These are phyloP conservation scores for Candolleomyces aberdarensis DNA, from an alignment of 768 basidiomycete species.

Conservation along the genomic window DNA sequence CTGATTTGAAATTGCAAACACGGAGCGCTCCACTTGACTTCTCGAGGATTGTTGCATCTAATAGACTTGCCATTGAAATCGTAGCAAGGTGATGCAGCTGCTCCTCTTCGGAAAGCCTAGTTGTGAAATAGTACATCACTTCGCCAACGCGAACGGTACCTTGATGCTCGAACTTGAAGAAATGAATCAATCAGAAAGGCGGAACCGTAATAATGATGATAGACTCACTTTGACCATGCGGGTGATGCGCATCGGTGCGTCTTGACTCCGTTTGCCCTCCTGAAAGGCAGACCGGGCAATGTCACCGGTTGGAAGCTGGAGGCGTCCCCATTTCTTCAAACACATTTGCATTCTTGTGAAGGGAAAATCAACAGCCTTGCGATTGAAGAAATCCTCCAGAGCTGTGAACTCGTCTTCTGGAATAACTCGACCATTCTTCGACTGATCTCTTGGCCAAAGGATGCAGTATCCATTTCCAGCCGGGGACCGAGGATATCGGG, in stretches of 20 bases:
- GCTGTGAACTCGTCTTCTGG: neutral
- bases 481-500: slow-evolving; percentile 14
- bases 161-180: neutral
- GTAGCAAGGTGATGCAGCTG: neutral
- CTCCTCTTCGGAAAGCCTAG: neutral
- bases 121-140: neutral
- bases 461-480: slow-evolving; percentile 7
- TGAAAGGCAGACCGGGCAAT: slow-evolving; percentile 25
- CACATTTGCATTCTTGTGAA: neutral
- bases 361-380: neutral
- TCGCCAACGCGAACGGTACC: neutral
- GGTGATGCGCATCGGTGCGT: neutral
- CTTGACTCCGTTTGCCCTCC: slow-evolving; percentile 11
- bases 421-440: neutral
- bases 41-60: slow-evolving; percentile 8
- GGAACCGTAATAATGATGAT: neutral
- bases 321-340: slow-evolving; percentile 22
- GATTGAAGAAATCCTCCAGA: neutral
- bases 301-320: slow-evolving; percentile 29
- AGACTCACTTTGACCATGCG: slow-evolving; percentile 5
- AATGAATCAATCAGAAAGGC: neutral
- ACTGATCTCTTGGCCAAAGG: neutral
- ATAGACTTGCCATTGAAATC: neutral
- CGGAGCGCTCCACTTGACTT: slow-evolving; percentile 9
- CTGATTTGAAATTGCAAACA: slow-evolving; percentile 27